Evolutionary conservation across 78 protist genomes (phyloP).

Genomic region (Dictyostelium capitatum): DNA sequence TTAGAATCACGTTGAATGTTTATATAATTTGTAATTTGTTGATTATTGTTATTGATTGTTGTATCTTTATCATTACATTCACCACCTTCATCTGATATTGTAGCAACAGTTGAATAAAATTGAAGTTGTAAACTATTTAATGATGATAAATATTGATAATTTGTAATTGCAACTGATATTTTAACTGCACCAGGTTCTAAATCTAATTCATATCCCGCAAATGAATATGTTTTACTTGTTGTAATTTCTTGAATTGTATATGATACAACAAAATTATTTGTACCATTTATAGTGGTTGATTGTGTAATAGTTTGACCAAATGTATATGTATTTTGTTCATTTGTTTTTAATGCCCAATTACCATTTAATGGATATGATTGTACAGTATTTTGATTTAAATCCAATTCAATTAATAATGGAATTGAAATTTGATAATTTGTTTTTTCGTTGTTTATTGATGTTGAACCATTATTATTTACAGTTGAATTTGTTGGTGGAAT

Average conservation of each 20-base stretch:
- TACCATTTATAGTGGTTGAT: background rate
- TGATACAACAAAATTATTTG: background rate
- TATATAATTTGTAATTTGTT: background rate
- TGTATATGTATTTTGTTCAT: too few relatives aligned
- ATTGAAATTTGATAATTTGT: conserved; percentile 11
- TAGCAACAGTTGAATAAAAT: background rate
- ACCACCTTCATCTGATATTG: background rate
- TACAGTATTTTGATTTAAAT: background rate
- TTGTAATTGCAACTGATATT: background rate
- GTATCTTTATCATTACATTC: background rate
- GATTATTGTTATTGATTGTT: background rate
- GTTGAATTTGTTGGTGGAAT: background rate
- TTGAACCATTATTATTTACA: background rate
- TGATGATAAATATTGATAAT: background rate
- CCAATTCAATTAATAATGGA: background rate
- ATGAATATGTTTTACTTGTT: background rate
- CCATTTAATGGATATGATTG: background rate
- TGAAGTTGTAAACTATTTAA: conserved; percentile 3
- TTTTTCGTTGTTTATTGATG: background rate
- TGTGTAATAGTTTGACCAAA: background rate
- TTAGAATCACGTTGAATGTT: conserved; percentile 39
- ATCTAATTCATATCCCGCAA: background rate
- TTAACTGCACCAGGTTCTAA: background rate
- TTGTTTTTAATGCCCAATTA: background rate
- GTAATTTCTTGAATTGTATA: background rate